Base-by-base conservation (phyloP, 1,139 yeast species). In the Geotrichum phurueaensis region DNA sequence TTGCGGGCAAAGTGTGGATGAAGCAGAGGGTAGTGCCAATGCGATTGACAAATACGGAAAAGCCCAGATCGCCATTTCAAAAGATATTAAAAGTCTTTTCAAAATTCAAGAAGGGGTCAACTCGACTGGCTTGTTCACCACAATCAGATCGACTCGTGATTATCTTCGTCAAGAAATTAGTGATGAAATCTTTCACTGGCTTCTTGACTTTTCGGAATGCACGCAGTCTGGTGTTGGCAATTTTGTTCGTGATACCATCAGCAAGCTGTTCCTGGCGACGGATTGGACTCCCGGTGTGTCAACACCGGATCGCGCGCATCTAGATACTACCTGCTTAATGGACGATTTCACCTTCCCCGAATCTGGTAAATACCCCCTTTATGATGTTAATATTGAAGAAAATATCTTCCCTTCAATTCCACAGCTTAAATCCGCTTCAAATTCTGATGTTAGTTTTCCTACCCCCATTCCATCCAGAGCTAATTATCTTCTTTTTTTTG, bases 131-230 rank as follows among this genome's bases (percentile, higher is more conserved):
- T 10, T 39, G 6, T 13, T 10, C n/a, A 39, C 47, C 3, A n/a
- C 89, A 54, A 84, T 90, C 15, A 75, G 90, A 63, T 81, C 85
- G 60, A 78, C 83, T 20, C 76, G 91, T 62, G 96, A 89, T 68
- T 75, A 82, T 7, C 86, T 87, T 69, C 77, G 95, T 58, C 96
- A 90, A 70, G 94, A 87, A 61, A 84, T 88, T 89, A 85, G 87
- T 65, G 85, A 82, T 58, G 89, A 85, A 63, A 82, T 89, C 23
- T 70, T 88, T 9, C 68, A 72, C 25, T 87, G 96, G 92, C 70
- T 89, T 2, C 73, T 76, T 43, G 87, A 84, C 53, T 71, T 90
- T 52, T 78, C 87, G 77, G 62, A 66, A 70, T 25, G 77, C 78
- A 54, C 89, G 96, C 94, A 69, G 75, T 15, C 67, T 29, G 78